Base-by-base conservation (phyloP, 1,284 basidiomycete genomes). In the Melanopsichium pennsylvanicum region DNA sequence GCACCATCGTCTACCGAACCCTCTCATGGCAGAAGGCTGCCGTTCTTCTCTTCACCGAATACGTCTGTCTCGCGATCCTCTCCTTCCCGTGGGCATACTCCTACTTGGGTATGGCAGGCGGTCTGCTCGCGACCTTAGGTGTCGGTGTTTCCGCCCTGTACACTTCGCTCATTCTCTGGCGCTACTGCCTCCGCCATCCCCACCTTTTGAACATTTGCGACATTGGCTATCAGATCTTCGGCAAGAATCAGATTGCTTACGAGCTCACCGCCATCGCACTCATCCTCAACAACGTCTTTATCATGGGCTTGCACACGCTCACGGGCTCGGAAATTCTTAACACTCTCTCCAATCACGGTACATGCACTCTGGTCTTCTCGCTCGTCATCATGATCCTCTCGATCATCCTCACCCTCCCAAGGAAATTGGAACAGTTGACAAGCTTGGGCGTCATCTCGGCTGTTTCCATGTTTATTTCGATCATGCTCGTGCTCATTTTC, bases 131-230 rank as follows among this genome's bases (percentile, higher is more conserved):
- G 7, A 74, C 71, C 13, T 48, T 78, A n/a, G 61, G 60, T 33
- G 18, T 78, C 33, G 78, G 75, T 16, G n/a, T 72, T 9, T 41
- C 70, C 4, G 71, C 73, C 5, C 59, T 75, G 13, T 75, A 77
- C 43, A 79, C 78, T 5, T 75, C 72, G 11, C 50, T 78, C 18
- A 71, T 45, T 19, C 83, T 87, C 8, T 86, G 85, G 84, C 80
- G 82, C 4, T 89, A 85, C 79, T 87, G 86, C 76, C 83, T 89
- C 70, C 82, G 82, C 56, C 84, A 89, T 58, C 87, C 87, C 0
- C 60, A 70, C 3, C 45, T 72, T 11, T 83, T 84, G n/a, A 86
- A 88, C 69, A 86, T 88, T 23, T 87, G 86, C 74, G 88, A 89
- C 66, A 86, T 88, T 26, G 87, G 87, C 3, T 83, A 83, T 25